phyloP scores from a whole-genome alignment of 208 protist genomes.

The Leishmania tarentolae region DNA sequence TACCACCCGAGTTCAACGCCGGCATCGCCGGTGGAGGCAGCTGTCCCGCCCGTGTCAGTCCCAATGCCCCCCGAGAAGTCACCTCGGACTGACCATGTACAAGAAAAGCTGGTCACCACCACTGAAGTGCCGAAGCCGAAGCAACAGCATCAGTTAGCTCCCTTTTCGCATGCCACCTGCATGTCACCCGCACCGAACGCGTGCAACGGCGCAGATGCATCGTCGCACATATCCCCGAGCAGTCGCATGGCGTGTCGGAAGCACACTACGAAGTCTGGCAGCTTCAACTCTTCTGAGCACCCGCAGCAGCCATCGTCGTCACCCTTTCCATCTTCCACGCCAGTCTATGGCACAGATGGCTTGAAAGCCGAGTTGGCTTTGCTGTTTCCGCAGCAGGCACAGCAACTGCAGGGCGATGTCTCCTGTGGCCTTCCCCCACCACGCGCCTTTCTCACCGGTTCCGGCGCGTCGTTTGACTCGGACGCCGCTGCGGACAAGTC shows the following conservation, averaged over 20 bases:
- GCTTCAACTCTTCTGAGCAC: not conserved
- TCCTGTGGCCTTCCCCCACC: slow-evolving; percentile 12
- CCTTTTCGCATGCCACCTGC: not conserved
- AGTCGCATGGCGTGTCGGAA: slow-evolving; percentile 25
- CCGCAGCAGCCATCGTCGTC: slow-evolving; percentile 1
- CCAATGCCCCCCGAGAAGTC: not conserved
- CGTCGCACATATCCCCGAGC: slow-evolving; percentile 12
- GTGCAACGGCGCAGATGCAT: not conserved
- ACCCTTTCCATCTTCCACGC: not conserved
- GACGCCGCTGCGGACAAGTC: slow-evolving; percentile 4
- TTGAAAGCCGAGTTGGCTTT: not conserved
- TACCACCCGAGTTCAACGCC: not conserved
- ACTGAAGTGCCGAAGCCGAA: not conserved
- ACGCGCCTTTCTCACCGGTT: not conserved
- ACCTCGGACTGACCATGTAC: not conserved
- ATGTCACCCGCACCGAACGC: not conserved
- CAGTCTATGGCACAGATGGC: not conserved
- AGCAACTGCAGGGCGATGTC: not conserved
- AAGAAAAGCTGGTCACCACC: not conserved
- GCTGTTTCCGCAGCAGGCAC: not conserved
- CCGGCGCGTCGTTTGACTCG: slow-evolving; percentile 5
- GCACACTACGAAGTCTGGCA: slow-evolving; percentile 15
- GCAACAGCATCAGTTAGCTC: not conserved
- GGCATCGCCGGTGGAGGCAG: not conserved
- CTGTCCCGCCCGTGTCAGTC: not conserved